phyloP scores from a whole-genome alignment of 352 stramenopile genomes.

The Blastocystis sp. region DNA sequence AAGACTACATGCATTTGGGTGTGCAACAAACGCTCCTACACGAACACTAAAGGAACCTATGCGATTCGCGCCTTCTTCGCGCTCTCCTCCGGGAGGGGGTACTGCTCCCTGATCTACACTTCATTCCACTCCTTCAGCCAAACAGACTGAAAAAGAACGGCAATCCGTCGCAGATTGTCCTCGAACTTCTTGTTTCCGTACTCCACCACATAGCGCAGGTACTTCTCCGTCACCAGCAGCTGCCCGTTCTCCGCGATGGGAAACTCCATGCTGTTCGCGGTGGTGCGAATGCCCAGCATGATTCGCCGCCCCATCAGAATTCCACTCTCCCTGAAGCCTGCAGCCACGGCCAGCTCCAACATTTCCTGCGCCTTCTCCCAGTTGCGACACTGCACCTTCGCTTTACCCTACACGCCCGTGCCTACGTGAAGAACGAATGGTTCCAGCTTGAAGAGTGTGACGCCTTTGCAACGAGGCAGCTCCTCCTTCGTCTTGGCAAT shows the following conservation, averaged over 20 bases:
- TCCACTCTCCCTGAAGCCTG: no score
- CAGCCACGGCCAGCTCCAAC: no score
- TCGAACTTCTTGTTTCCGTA: constrained; percentile 56
- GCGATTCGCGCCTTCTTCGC: not conserved
- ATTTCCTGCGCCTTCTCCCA: no score
- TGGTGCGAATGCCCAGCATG: no score
- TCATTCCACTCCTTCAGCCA: not conserved
- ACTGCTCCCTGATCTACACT: not conserved
- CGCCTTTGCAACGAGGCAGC: no score
- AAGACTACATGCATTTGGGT: no score
- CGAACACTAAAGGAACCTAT: not conserved
- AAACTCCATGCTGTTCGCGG: constrained; percentile 80
- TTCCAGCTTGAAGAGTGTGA: no score
- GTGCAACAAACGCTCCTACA: not conserved
- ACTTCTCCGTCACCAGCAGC: constrained; percentile 76
- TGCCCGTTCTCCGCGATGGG: constrained; percentile 76
- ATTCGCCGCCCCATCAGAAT: no score
- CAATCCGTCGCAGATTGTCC: constrained; percentile 39
- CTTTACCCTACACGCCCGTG: no score
- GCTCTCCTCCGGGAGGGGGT: not conserved
- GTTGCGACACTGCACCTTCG: no score
- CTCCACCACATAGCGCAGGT: constrained; percentile 40
- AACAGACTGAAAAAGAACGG: constrained; percentile 38
- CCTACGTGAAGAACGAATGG: no score
- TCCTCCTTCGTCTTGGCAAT: no score